These are phyloP conservation scores for Gastrolobium villosum DNA, from an alignment of 306 rosid genomes.

Conservation along the genomic window DNA sequence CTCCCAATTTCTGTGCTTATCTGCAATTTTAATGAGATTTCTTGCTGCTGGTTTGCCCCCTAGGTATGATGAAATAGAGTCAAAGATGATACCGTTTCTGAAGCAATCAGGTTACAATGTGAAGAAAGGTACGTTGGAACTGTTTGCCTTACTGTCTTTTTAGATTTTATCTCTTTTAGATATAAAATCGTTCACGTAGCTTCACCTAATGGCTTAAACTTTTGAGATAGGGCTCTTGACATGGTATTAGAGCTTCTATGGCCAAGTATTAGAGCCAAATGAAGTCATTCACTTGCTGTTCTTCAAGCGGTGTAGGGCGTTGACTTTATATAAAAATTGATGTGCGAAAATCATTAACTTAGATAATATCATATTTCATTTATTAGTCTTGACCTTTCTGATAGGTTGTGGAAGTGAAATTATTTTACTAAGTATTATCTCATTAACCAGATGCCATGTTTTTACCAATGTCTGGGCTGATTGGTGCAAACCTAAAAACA, in stretches of 20 bases:
- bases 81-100: constrained; percentile 95
- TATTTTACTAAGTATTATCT: constrained; percentile 39
- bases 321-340: neutral
- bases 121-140: constrained; percentile 74
- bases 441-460: constrained; percentile 79
- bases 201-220: neutral
- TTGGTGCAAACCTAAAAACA: constrained; percentile 74
- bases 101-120: constrained; percentile 92
- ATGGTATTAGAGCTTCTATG: neutral
- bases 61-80: constrained; percentile 94
- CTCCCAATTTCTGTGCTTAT: neutral
- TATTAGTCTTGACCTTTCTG: constrained; percentile 20
- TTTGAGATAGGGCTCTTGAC: neutral
- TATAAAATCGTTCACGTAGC: neutral
- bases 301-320: too few relatives aligned
- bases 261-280: neutral
- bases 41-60: constrained; percentile 38
- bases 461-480: constrained; percentile 92
- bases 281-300: too few relatives aligned
- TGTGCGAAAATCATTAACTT: neutral
- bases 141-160: neutral
- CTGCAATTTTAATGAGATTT: neutral
- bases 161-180: neutral
- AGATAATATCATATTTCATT: constrained; percentile 3
- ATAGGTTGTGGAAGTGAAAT: constrained; percentile 35